These are phyloP conservation scores for Limnanthes douglasii DNA, from an alignment of 345 rosid genomes.

Conservation along the genomic window DNA sequence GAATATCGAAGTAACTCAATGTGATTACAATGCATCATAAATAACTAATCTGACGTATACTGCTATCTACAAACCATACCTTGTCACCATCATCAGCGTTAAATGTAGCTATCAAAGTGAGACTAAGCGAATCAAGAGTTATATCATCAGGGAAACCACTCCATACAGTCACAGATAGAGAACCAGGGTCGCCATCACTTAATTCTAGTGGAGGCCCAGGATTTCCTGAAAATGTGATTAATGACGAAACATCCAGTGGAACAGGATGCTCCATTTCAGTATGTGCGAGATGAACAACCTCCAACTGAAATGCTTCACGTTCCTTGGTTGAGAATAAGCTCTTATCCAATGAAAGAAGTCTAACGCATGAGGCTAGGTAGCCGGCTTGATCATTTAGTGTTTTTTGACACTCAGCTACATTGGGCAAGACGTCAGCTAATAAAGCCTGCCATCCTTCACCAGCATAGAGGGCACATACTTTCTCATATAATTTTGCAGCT, in stretches of 20 bases:
- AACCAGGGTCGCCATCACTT: slow-evolving; percentile 95
- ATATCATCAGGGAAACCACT: slow-evolving; percentile 97
- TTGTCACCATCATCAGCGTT: slow-evolving; percentile 82
- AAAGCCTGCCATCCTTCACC: slow-evolving; percentile 99
- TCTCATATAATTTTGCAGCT: slow-evolving; percentile 96
- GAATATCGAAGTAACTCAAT: slow-evolving; percentile 17
- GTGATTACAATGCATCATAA: slow-evolving; percentile 4
- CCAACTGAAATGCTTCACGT: slow-evolving; percentile 87
- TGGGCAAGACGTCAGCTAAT: slow-evolving; percentile 88
- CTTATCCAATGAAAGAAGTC: slow-evolving; percentile 82
- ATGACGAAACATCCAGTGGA: slow-evolving; percentile 83
- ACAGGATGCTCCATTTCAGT: slow-evolving; percentile 92
- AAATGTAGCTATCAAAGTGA: slow-evolving; percentile 74
- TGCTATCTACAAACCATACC: slow-evolving; percentile 27
- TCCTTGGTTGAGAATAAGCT: slow-evolving; percentile 68
- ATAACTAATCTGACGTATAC: not conserved
- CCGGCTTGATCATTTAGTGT: slow-evolving; percentile 87
- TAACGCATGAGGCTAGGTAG: slow-evolving; percentile 84
- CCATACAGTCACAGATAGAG: slow-evolving; percentile 77
- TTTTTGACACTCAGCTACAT: slow-evolving; percentile 93
- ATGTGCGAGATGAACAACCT: slow-evolving; percentile 79
- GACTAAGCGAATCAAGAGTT: slow-evolving; percentile 81
- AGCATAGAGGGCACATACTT: slow-evolving; percentile 88
- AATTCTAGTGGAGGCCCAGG: slow-evolving; percentile 72
- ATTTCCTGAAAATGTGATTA: slow-evolving; percentile 91